Base-by-base conservation (phyloP, 805 yeast genomes). In the Saccharomycopsis sp. region DNA sequence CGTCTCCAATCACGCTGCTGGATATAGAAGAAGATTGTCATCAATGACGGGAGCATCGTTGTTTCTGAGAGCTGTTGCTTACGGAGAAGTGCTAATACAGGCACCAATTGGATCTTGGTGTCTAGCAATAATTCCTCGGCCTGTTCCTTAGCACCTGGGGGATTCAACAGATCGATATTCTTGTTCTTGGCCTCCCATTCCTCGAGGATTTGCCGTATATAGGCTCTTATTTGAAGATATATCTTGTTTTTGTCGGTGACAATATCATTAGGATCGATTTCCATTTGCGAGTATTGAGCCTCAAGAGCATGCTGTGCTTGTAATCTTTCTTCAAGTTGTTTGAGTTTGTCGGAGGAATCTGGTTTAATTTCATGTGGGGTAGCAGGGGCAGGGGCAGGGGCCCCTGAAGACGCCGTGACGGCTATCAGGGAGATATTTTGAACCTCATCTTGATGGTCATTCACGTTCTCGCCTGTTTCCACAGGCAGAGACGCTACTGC, bases 21-120 rank as follows among this genome's bases (percentile, higher is more conserved):
- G n/a, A 87, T 57, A 64, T 84, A 77, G 62, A 78, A 75, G 7
- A 86, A 64, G 1, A 87, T 79, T 0, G 89, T 85, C 2, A 84
- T 73, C 35, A 90, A 70, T 0, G 87, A 78, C 0, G 78, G 78
- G 49, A 82, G 68, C 66, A 77, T 73, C n/a, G 41, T 19, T 15
- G 34, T 56, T 3, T 57, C 56, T 23, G 77, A 67, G 42, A 80
- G 80, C 1, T 55, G 25, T 1, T 71, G 64, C 29, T 77, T 73
- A 3, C 89, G 74, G 20, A 90, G 73, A 60, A 75, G 72, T 2
- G 83, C 81, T 44, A 89, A 67, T 47, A 80, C 65, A 2, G 86
- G 85, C 47, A 78, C 73, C 25, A 85, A 64, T 61, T 78, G 72
- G 55, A 66, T 70, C 64, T 78, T 79, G 1, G 86, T 81, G 47